Evolutionary conservation across 2,329 filamentous ascomycete species (phyloP).

Genomic region (Pseudogymnoascus pannorum): DNA sequence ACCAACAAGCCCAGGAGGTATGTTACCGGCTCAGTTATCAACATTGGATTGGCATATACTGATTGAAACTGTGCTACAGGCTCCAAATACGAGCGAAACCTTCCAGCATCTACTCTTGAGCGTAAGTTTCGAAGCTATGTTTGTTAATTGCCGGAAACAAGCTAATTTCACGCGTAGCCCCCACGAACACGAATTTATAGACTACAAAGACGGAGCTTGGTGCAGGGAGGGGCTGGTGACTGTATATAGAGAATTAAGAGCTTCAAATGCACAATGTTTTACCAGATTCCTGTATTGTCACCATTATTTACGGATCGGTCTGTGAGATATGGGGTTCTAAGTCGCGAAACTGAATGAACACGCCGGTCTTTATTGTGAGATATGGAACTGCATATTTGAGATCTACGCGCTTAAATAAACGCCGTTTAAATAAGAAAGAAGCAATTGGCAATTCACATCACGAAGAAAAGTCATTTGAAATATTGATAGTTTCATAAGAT

Average conservation of each 20-base stretch:
- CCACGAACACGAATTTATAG: constrained; percentile 18
- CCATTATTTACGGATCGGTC: neutral
- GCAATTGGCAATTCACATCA: constrained; percentile 4
- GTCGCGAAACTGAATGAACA: neutral
- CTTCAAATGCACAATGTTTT: neutral
- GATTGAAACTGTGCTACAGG: constrained; percentile 42
- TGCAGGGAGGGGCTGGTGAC: neutral
- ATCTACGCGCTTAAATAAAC: neutral
- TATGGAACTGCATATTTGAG: neutral
- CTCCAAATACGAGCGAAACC: constrained; percentile 92
- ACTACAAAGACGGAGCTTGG: constrained; percentile 13
- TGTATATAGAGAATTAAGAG: constrained; percentile 9
- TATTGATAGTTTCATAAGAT: constrained; percentile 27
- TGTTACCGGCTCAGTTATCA: constrained; percentile 21
- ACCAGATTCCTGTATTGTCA: no score
- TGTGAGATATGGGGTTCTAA: neutral
- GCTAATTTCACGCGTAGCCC: constrained; percentile 21
- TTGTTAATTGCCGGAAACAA: neutral
- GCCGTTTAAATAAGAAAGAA: neutral
- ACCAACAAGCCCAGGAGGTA: constrained; percentile 90
- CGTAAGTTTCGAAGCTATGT: constrained; percentile 51
- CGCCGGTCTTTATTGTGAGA: constrained; percentile 6
- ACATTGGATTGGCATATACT: neutral
- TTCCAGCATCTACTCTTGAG: constrained; percentile 70
- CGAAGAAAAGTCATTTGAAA: constrained; percentile 3